These are phyloP conservation scores for Dictyostelium brefeldianum DNA, from an alignment of 78 protist genomes.

Conservation along the genomic window DNA sequence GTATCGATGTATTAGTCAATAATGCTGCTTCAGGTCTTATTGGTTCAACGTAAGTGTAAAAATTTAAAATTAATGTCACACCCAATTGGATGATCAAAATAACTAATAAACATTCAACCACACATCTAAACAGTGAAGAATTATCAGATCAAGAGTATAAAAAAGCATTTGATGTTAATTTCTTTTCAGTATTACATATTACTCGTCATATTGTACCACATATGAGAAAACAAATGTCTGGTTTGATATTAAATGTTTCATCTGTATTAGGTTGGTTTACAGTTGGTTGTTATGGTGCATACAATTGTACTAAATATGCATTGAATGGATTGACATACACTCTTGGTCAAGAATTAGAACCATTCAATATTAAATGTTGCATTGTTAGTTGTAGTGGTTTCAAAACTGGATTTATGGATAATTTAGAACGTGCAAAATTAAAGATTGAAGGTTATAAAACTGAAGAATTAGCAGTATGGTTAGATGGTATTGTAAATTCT, in stretches of 20 bases:
- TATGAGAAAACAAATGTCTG: conserved; percentile 7
- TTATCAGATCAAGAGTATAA: conserved; percentile 14
- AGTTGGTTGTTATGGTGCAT: background rate
- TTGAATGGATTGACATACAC: background rate
- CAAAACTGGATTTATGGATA: conserved; percentile 11
- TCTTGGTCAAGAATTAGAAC: conserved; percentile 7
- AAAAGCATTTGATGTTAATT: conserved; percentile 38
- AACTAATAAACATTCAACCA: background rate
- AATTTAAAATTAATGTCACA: background rate
- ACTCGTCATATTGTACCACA: conserved; percentile 7
- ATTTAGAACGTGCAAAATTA: background rate
- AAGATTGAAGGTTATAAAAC: conserved; percentile 3
- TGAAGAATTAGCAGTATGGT: background rate
- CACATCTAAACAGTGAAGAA: background rate
- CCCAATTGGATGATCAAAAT: no score
- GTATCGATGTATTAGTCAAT: conserved; percentile 59
- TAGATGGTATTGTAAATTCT: background rate
- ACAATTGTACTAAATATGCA: conserved; percentile 30
- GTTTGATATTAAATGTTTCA: conserved; percentile 21
- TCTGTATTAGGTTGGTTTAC: background rate
- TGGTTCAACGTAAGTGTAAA: conserved; percentile 10
- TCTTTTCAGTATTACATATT: conserved; percentile 37
- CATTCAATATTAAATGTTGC: conserved; percentile 36
- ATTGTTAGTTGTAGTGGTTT: background rate
- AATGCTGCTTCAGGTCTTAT: conserved; percentile 54